These are phyloP conservation scores for Colletotrichum echinochloae DNA, from an alignment of 2,329 filamentous ascomycete genomes.

Conservation along the genomic window DNA sequence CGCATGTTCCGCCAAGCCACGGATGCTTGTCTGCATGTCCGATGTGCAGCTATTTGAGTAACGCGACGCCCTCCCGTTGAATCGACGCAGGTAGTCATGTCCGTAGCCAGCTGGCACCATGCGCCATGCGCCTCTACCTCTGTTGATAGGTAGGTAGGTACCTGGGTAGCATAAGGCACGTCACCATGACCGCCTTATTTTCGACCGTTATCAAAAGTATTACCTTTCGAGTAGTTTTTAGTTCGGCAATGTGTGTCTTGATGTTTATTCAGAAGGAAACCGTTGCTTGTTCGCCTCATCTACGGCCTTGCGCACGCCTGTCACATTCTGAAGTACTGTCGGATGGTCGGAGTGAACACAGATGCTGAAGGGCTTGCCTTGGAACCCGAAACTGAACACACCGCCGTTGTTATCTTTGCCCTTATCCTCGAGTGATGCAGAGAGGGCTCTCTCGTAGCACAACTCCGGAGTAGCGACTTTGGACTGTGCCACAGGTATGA, in stretches of 20 bases:
- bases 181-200: not conserved
- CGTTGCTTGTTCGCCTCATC: slow-evolving; percentile 4
- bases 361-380: slow-evolving; percentile 14
- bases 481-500: slow-evolving; percentile 37
- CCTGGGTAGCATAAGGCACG: not conserved
- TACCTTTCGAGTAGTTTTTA: not conserved
- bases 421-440: not conserved
- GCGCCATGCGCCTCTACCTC: too few species aligned
- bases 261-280: not conserved
- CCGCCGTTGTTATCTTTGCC: not conserved
- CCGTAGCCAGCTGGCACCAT: not conserved
- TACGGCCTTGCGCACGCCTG: not conserved
- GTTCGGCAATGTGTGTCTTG: not conserved
- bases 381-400: not conserved
- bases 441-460: slow-evolving; percentile 27
- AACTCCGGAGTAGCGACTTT: slow-evolving; percentile 29
- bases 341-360: slow-evolving; percentile 18
- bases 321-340: slow-evolving; percentile 2
- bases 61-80: not conserved
- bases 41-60: slow-evolving; percentile 2
- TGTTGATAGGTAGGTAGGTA: too few species aligned
- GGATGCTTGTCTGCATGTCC: not conserved
- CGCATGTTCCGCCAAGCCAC: not conserved
- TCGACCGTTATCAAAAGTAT: not conserved
- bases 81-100: not conserved